Evolutionary conservation across 2,329 filamentous ascomycete genomes (phyloP).

Genomic region (Trichoderma afroharzianum): DNA sequence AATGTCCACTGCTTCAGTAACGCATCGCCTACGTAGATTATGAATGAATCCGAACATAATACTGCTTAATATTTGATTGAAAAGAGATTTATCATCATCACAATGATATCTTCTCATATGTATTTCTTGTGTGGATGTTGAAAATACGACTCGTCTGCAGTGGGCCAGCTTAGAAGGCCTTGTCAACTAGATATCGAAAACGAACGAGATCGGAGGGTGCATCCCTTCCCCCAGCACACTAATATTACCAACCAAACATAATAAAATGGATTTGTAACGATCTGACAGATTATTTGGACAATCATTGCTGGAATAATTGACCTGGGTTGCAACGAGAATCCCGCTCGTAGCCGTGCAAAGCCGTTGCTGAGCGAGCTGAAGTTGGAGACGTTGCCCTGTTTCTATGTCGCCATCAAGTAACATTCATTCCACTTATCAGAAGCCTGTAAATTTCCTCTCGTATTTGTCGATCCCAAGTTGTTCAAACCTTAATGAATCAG

Average conservation of each 20-base stretch:
- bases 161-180: neutral
- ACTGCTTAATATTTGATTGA: neutral
- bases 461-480: neutral
- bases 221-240: neutral
- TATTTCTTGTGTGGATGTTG: neutral
- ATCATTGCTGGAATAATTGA: neutral
- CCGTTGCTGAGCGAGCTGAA: slow-evolving; percentile 2
- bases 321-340: neutral
- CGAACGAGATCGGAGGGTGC: neutral
- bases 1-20: neutral
- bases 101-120: neutral
- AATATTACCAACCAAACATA: neutral
- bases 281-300: neutral
- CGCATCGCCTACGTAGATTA: neutral
- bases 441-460: neutral
- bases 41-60: neutral
- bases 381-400: neutral
- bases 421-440: neutral
- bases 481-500: neutral
- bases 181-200: neutral
- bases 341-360: slow-evolving; percentile 8
- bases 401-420: neutral
- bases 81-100: neutral
- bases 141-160: neutral
- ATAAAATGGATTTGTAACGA: neutral